Conservation (phyloP, 768 basidiomycete genomes). For the Suillus americanus region DNA sequence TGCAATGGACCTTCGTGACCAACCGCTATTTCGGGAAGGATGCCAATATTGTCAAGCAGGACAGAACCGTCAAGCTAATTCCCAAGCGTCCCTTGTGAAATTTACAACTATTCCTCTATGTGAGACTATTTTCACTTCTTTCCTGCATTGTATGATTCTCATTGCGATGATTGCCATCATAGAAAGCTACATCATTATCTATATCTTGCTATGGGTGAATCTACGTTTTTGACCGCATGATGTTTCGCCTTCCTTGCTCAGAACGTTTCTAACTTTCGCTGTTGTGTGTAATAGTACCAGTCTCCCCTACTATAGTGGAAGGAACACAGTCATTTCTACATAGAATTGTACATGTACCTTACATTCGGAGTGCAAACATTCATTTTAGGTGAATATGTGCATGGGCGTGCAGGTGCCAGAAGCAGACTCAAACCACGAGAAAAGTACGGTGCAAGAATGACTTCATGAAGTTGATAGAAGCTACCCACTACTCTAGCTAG, state of each 20-base stretch:
- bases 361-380: background rate
- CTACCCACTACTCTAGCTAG: too few relatives aligned
- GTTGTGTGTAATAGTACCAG: background rate
- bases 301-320: too few relatives aligned
- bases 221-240: background rate
- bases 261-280: background rate
- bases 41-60: slow-evolving; percentile 36
- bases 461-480: too few relatives aligned
- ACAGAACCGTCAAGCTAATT: slow-evolving; percentile 52
- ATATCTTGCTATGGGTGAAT: background rate
- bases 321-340: too few relatives aligned
- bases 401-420: background rate
- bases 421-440: background rate
- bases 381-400: background rate
- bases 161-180: background rate
- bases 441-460: background rate
- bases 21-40: slow-evolving; percentile 64
- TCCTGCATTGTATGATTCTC: background rate
- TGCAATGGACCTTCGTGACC: slow-evolving; percentile 61
- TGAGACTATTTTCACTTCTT: background rate
- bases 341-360: background rate
- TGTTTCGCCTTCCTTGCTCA: background rate
- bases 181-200: background rate
- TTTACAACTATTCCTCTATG: slow-evolving; percentile 1
- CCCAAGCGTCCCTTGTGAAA: slow-evolving; percentile 32